Percentiles rank a stretch among this genome's conserved stretches.
These are phyloP conservation scores for Syncephalastrum monosporum DNA, from an alignment of 371 early-diverging fungal genomes.

Conservation along the genomic window DNA sequence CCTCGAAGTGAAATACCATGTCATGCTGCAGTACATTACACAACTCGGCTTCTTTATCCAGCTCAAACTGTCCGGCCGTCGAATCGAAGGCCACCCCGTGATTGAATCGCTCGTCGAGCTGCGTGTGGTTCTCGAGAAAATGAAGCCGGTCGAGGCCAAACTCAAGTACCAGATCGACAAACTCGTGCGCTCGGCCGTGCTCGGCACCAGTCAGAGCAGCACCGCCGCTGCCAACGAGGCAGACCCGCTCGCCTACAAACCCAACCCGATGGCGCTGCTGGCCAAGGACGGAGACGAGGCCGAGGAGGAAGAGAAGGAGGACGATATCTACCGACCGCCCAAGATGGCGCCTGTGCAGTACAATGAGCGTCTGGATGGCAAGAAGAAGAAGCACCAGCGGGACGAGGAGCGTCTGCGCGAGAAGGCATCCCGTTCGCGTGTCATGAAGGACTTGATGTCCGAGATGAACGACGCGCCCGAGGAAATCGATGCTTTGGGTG, in stretches of 20 bases:
- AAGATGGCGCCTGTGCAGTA: slow-evolving; percentile 86
- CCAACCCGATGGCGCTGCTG: slow-evolving; percentile 78
- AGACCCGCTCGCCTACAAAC: slow-evolving; percentile 82
- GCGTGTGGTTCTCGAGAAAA: slow-evolving; percentile 86
- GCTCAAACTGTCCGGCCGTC: slow-evolving; percentile 74
- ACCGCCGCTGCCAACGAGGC: slow-evolving; percentile 39
- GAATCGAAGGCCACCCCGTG: slow-evolving; percentile 64
- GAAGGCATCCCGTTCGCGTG: slow-evolving; percentile 80
- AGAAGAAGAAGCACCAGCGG: slow-evolving; percentile 56
- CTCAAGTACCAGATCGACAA: slow-evolving; percentile 97
- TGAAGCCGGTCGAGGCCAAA: slow-evolving; percentile 91
- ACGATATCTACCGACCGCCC: slow-evolving; percentile 79
- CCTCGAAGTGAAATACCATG: slow-evolving; percentile 84
- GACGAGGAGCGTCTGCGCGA: slow-evolving; percentile 66
- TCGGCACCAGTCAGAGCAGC: slow-evolving; percentile 34
- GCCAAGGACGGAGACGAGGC: slow-evolving; percentile 43
- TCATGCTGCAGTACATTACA: slow-evolving; percentile 85
- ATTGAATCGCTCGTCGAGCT: slow-evolving; percentile 74
- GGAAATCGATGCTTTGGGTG: slow-evolving; percentile 69
- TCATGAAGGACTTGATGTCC: slow-evolving; percentile 82
- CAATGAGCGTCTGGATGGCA: slow-evolving; percentile 62
- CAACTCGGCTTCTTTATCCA: slow-evolving; percentile 73
- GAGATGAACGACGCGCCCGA: slow-evolving; percentile 91
- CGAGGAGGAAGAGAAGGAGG: slow-evolving; percentile 34
- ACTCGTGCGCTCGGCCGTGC: slow-evolving; percentile 75